Conservation (phyloP, 1,139 yeast genomes). For the Pichia sp. region DNA sequence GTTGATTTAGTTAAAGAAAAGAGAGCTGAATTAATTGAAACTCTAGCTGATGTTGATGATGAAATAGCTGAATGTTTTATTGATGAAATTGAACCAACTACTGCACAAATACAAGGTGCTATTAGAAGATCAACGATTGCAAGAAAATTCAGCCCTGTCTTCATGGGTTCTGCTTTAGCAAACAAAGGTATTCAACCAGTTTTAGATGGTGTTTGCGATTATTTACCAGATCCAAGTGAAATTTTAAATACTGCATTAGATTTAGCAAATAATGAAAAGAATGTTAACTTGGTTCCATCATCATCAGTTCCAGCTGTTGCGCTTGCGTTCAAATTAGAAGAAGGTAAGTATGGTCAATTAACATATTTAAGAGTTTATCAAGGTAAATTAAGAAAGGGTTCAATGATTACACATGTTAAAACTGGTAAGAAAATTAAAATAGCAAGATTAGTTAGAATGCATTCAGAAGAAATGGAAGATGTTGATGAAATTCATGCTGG, state of each 20-base stretch:
- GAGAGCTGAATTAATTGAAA: conserved; percentile 78
- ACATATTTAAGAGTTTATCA: conserved; percentile 96
- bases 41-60: conserved; percentile 95
- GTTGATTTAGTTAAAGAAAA: conserved; percentile 75
- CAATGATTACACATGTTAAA: conserved; percentile 81
- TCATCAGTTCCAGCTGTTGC: conserved; percentile 83
- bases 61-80: conserved; percentile 89
- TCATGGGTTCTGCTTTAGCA: conserved; percentile 98
- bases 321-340: conserved; percentile 95
- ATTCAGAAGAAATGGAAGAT: conserved; percentile 97
- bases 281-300: conserved; percentile 72
- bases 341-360: conserved; percentile 95
- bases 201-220: conserved; percentile 92
- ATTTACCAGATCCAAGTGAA: conserved; percentile 91
- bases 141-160: conserved; percentile 93
- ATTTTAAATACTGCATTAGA: conserved; percentile 87
- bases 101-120: conserved; percentile 76
- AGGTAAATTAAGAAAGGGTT: conserved; percentile 88
- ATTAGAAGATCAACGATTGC: conserved; percentile 96
- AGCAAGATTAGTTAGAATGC: conserved; percentile 96
- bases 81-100: conserved; percentile 84
- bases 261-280: conserved; percentile 58
- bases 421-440: conserved; percentile 92
- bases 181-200: conserved; percentile 94
- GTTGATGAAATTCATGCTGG: conserved; percentile 95